Percentiles rank a stretch among this genome's conserved stretches.
Conservation (phyloP, 1,284 basidiomycete genomes). For the Cryptococcus sp. region DNA sequence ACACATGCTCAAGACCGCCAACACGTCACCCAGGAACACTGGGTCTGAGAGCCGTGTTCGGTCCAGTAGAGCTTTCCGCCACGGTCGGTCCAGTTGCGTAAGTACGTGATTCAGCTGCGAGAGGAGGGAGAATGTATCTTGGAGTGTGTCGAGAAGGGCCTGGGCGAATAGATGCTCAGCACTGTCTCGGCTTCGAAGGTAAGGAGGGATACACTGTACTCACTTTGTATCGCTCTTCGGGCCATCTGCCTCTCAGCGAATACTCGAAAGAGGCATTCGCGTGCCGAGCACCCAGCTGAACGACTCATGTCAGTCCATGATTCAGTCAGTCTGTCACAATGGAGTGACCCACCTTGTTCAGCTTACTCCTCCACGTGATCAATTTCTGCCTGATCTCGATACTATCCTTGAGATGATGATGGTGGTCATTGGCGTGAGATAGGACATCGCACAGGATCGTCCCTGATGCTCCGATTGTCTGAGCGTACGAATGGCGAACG, state of each 20-base stretch:
- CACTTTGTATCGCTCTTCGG: constrained; percentile 49
- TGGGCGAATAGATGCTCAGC: constrained; percentile 6
- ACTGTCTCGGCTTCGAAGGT: background rate
- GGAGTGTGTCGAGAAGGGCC: constrained; percentile 45
- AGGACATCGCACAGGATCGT: constrained; percentile 54
- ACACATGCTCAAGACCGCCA: constrained; percentile 69
- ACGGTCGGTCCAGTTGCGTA: constrained; percentile 54
- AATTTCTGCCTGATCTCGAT: constrained; percentile 36
- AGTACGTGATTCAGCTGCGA: constrained; percentile 53
- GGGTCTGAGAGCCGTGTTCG: constrained; percentile 75
- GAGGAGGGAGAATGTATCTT: constrained; percentile 48
- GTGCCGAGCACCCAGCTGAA: constrained; percentile 45
- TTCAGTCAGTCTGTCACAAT: background rate
- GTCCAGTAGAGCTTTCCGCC: constrained; percentile 73
- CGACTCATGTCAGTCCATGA: too few relatives aligned
- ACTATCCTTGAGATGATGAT: constrained; percentile 33
- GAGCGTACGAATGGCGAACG: constrained; percentile 52
- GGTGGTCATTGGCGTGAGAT: constrained; percentile 48
- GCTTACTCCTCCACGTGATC: constrained; percentile 41
- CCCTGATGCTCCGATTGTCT: constrained; percentile 51
- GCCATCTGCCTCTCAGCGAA: constrained; percentile 51
- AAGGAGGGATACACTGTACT: constrained; percentile 3
- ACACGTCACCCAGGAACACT: constrained; percentile 77
- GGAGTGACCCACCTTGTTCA: constrained; percentile 32
- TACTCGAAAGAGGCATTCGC: constrained; percentile 50